These are phyloP conservation scores for Saturnispora saitoi DNA, from an alignment of 805 yeast genomes.

Conservation along the genomic window DNA sequence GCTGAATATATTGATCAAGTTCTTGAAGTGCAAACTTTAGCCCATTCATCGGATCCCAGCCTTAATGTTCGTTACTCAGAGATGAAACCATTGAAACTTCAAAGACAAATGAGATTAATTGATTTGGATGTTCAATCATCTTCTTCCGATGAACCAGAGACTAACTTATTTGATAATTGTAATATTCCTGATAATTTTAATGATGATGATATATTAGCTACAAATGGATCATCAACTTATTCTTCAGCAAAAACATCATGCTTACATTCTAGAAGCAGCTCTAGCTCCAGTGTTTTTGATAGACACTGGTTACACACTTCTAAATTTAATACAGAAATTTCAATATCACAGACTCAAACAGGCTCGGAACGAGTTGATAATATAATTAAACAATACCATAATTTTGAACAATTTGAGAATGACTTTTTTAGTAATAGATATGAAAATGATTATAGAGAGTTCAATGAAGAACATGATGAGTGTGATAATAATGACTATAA, in stretches of 20 bases:
- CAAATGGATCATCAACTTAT: neutral
- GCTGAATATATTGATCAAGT: constrained; percentile 22
- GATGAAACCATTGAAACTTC: constrained; percentile 20
- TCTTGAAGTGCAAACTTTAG: constrained; percentile 12
- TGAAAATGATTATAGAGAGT: neutral
- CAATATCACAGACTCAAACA: constrained; percentile 9
- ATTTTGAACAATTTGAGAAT: constrained; percentile 1
- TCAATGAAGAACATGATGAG: constrained; percentile 10
- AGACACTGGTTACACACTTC: constrained; percentile 1
- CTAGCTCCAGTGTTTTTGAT: constrained; percentile 14
- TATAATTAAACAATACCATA: constrained; percentile 20
- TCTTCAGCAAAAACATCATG: neutral
- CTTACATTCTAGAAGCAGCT: neutral
- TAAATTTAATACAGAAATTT: neutral
- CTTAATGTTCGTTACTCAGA: neutral
- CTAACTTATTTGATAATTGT: constrained; percentile 16
- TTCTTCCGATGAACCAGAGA: constrained; percentile 8
- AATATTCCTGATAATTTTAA: constrained; percentile 4
- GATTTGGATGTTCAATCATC: constrained; percentile 19
- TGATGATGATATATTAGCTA: constrained; percentile 13
- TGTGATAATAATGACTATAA: constrained; percentile 13
- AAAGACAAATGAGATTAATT: constrained; percentile 24
- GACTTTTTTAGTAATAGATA: neutral
- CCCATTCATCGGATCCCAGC: constrained; percentile 21
- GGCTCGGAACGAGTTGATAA: constrained; percentile 27